phyloP scores from a whole-genome alignment of 2,329 filamentous ascomycete genomes.

The Chrysoporthe austroafricana region DNA sequence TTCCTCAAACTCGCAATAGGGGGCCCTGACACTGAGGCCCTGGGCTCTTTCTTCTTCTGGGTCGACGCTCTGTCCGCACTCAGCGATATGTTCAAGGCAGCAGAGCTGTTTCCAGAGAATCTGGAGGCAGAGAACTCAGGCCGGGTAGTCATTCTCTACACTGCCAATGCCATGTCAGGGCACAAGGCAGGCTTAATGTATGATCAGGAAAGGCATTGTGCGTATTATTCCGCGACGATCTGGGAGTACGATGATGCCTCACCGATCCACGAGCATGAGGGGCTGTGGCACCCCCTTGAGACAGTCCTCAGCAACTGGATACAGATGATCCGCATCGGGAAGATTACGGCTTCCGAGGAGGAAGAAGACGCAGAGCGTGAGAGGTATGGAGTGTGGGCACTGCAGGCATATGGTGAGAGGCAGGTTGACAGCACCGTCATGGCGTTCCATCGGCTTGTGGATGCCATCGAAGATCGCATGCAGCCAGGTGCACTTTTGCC shows the following conservation, averaged over 20 bases:
- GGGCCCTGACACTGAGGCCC: background rate
- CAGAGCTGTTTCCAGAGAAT: no score
- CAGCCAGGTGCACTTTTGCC: background rate
- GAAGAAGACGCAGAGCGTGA: background rate
- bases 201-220: background rate
- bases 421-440: slow-evolving; percentile 27
- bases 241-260: slow-evolving; percentile 25
- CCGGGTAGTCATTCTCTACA: background rate
- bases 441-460: slow-evolving; percentile 27
- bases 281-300: slow-evolving; percentile 9
- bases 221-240: background rate
- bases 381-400: slow-evolving; percentile 14
- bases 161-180: background rate
- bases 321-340: slow-evolving; percentile 29
- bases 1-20: background rate
- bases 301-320: slow-evolving; percentile 31
- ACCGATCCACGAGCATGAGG: slow-evolving; percentile 29
- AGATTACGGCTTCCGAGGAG: slow-evolving; percentile 19
- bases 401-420: background rate
- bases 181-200: slow-evolving; percentile 6
- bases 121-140: no score
- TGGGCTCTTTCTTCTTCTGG: no score
- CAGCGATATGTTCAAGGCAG: no score
- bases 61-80: no score
- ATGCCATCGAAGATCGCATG: slow-evolving; percentile 16